These are phyloP conservation scores for Epichloe glyceriae DNA, from an alignment of 2,329 filamentous ascomycete species.

Conservation along the genomic window DNA sequence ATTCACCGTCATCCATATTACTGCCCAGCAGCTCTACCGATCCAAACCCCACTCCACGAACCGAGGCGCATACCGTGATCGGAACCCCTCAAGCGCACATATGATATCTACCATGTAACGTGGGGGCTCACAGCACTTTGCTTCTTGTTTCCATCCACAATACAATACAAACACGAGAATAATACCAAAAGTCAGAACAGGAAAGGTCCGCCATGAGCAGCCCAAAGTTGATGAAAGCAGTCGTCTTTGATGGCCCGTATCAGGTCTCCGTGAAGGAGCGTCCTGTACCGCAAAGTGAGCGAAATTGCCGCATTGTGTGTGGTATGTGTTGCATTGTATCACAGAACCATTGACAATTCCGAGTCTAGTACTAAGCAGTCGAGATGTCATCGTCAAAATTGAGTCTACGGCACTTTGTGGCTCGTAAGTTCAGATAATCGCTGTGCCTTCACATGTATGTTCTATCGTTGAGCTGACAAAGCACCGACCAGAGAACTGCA, in stretches of 20 bases:
- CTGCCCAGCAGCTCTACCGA: neutral
- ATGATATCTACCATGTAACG: neutral
- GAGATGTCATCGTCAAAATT: constrained; percentile 74
- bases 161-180: neutral
- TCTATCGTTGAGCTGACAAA: neutral
- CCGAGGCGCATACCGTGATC: neutral
- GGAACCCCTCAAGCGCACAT: neutral
- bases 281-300: constrained; percentile 52
- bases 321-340: neutral
- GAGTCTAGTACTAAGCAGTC: constrained; percentile 45
- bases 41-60: constrained; percentile 8
- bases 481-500: constrained; percentile 56
- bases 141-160: neutral
- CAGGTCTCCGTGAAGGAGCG: constrained; percentile 67
- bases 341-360: neutral
- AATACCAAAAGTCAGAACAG: too few species aligned
- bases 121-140: neutral
- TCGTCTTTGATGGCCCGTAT: constrained; percentile 70
- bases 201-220: constrained; percentile 18
- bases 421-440: constrained; percentile 44
- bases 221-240: constrained; percentile 63
- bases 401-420: constrained; percentile 76
- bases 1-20: neutral
- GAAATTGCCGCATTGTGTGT: neutral
- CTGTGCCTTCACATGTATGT: neutral